Conservation (phyloP, 2,329 filamentous ascomycete species). For the Chrysoporthe deuterocubensis region DNA sequence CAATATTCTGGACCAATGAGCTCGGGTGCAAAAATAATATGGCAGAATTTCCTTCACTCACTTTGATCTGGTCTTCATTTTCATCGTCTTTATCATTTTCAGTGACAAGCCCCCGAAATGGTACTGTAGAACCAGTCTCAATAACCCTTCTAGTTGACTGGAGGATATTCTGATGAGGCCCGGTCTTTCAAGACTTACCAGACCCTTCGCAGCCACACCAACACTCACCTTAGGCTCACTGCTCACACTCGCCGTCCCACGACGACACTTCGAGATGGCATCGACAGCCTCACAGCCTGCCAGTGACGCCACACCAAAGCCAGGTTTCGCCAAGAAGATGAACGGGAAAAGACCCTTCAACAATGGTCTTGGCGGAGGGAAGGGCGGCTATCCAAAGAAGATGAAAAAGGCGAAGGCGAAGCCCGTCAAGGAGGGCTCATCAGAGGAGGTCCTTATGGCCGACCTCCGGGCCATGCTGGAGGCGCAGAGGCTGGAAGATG, state of each 20-base stretch:
- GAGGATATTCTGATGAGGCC: constrained; percentile 12
- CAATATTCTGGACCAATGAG: constrained; percentile 20
- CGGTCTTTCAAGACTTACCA: background rate
- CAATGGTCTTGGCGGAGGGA: constrained; percentile 6
- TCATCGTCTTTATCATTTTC: background rate
- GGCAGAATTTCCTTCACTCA: constrained; percentile 17
- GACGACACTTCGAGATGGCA: constrained; percentile 13
- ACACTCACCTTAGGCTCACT: background rate
- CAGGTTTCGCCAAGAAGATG: background rate
- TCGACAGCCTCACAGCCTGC: constrained; percentile 7
- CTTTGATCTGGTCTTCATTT: background rate
- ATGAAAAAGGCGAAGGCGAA: constrained; percentile 63
- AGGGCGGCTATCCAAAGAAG: constrained; percentile 47
- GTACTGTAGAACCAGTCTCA: background rate
- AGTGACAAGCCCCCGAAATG: background rate
- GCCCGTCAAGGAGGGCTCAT: constrained; percentile 59
- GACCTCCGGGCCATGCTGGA: constrained; percentile 64
- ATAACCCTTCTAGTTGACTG: too few species aligned
- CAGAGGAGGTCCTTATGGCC: constrained; percentile 67
- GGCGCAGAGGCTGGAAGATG: constrained; percentile 43
- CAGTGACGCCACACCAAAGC: constrained; percentile 13
- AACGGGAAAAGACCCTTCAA: constrained; percentile 22
- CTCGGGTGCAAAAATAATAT: constrained; percentile 23
- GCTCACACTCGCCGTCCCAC: background rate
- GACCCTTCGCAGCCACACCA: constrained; percentile 16